Base-by-base conservation (phyloP, 306 rosid genomes). In the Sophora flavescens region DNA sequence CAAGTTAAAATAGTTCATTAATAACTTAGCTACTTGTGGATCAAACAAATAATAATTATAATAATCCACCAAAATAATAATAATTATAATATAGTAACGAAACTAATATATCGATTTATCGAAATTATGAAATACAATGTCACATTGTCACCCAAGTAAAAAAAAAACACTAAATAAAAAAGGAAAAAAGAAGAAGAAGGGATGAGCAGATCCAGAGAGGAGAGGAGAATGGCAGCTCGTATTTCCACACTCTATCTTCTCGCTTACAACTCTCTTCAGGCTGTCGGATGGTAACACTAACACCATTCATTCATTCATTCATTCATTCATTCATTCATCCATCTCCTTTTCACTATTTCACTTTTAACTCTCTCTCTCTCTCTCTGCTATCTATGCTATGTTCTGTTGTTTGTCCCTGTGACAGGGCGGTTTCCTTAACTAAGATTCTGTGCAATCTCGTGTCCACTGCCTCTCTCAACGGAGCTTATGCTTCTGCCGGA, bases 181-280 rank as follows among this genome's bases (percentile, higher is more conserved):
- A 4, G 6, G 10, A 45, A 45, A 45, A 45, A 3, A 12, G 12
- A 12, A 45, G 3, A 2, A 14, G n/a, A 12, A 45, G n/a, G 3
- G 51, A 12, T 45, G 4, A 2, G 51, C 4, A 10, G 16, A 58
- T 30, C 16, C n/a, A 11, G 0, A 88, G 96, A 42, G 1, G 9
- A 12, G 47, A 8, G 47, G 10, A 41, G 10, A 42, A 42, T 42
- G 48, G 0, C 14, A 8, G 17, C 80, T 81, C 47, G 57, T 15
- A 54, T 32, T 30, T 87, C 93, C 36, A 77, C 81, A 3, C 81
- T 81, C 68, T 92, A 87, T 83, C 96, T 95, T 22, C 70, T 85
- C 12, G 63, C 92, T 63, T 95, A 90, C 97, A 92, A 95, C 64
- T 78, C 90, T 64, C 74, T 87, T 71, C 97, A 92, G 68, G 86